Percentiles rank a stretch among this genome's conserved stretches.
Evolutionary conservation across 176 grass and related monocot species (phyloP).

Genomic region (Phragmites australis): DNA sequence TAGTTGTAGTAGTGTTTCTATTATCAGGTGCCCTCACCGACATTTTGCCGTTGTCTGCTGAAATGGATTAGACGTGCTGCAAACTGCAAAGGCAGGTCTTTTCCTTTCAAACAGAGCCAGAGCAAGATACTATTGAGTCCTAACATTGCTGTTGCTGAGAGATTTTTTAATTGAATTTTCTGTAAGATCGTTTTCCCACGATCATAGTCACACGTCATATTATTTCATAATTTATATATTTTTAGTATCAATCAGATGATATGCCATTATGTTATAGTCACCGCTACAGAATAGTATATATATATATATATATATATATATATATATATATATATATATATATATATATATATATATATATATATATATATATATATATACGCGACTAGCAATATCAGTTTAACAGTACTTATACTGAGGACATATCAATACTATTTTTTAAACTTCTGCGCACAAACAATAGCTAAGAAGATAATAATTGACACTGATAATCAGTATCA

Average conservation of each 20-base stretch:
- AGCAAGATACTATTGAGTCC: not conserved
- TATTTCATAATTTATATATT: not conserved
- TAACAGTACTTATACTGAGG: too few species aligned
- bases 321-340: too few species aligned
- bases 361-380: too few species aligned
- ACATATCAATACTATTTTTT: too few species aligned
- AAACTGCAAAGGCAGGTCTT: not conserved
- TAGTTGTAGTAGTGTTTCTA: too few species aligned
- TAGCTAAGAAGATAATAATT: too few species aligned
- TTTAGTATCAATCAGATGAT: not conserved
- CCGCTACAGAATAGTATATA: too few species aligned
- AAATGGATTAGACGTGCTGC: conserved; percentile 4
- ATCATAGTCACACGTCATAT: not conserved
- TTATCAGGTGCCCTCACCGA: conserved; percentile 25
- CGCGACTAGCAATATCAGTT: too few species aligned
- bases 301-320: too few species aligned
- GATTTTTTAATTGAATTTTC: not conserved
- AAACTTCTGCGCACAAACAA: too few species aligned
- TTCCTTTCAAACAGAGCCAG: conserved; percentile 1
- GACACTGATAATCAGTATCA: too few species aligned
- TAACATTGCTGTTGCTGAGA: not conserved
- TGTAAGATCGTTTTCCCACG: not conserved
- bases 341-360: too few species aligned
- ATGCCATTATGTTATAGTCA: not conserved
- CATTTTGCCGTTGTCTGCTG: conserved; percentile 14